Conservation (phyloP, 441 rosid species). For the Metrosideros polymorpha region DNA sequence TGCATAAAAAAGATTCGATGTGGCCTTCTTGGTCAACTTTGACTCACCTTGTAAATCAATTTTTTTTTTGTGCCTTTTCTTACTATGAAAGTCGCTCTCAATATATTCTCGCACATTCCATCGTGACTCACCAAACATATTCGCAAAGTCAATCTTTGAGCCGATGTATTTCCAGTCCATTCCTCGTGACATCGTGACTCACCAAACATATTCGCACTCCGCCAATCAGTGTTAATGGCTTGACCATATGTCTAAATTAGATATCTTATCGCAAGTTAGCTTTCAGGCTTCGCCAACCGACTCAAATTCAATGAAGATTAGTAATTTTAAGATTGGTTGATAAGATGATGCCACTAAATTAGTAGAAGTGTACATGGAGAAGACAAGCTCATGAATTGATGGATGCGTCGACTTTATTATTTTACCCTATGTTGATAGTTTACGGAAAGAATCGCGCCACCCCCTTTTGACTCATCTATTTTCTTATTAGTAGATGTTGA, state of each 20-base stretch:
- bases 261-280: background rate
- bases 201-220: background rate
- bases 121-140: too few relatives aligned
- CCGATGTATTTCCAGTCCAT: background rate
- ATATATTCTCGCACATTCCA: background rate
- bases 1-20: background rate
- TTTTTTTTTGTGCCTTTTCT: background rate
- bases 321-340: background rate
- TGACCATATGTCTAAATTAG: background rate
- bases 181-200: background rate
- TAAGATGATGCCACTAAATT: background rate
- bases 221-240: background rate
- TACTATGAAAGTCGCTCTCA: background rate
- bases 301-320: too few relatives aligned
- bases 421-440: background rate
- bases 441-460: background rate
- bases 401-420: background rate
- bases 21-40: background rate
- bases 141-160: background rate
- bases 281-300: background rate
- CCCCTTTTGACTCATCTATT: background rate
- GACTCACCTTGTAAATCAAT: background rate
- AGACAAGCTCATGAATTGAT: background rate
- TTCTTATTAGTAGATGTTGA: background rate
- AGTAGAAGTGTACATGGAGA: background rate